Evolutionary conservation across 176 grass and related monocot genomes (phyloP).

Genomic region (Cenchrus purpureus): DNA sequence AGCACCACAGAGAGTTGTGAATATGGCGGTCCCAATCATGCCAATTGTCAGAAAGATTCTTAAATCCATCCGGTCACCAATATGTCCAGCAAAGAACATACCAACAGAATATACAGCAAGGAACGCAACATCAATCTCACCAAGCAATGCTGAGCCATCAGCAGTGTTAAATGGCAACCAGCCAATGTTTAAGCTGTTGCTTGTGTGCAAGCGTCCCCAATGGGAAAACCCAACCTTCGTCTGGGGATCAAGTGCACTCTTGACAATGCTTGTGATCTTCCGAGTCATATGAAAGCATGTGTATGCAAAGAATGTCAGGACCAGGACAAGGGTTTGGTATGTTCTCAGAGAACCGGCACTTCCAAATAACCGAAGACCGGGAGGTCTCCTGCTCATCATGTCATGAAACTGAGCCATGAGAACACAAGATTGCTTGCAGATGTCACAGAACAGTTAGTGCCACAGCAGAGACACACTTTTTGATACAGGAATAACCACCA

Average conservation of each 20-base stretch:
- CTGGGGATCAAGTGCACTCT: constrained; percentile 69
- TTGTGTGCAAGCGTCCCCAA: constrained; percentile 36
- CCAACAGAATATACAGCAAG: constrained; percentile 75
- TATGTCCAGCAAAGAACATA: constrained; percentile 88
- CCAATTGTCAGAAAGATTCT: constrained; percentile 78
- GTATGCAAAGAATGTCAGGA: constrained; percentile 82
- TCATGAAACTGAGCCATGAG: constrained; percentile 45
- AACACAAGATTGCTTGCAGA: not conserved
- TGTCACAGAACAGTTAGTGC: not conserved
- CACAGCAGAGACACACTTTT: not conserved
- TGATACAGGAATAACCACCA: constrained; percentile 13
- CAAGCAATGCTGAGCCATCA: constrained; percentile 65
- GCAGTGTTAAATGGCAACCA: constrained; percentile 71
- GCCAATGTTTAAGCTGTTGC: constrained; percentile 32
- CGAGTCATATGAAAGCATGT: constrained; percentile 74
- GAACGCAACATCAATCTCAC: constrained; percentile 76
- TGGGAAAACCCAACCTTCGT: constrained; percentile 57
- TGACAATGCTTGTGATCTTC: constrained; percentile 84
- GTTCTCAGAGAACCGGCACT: constrained; percentile 23
- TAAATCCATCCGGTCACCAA: constrained; percentile 77
- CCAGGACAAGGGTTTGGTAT: constrained; percentile 65
- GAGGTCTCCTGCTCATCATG: constrained; percentile 47
- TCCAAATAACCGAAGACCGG: constrained; percentile 42
- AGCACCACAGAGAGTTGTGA: constrained; percentile 79
- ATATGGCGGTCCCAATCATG: constrained; percentile 74